Evolutionary conservation across 106 monocot species (phyloP).

Genomic region (Gastrodia elata): DNA sequence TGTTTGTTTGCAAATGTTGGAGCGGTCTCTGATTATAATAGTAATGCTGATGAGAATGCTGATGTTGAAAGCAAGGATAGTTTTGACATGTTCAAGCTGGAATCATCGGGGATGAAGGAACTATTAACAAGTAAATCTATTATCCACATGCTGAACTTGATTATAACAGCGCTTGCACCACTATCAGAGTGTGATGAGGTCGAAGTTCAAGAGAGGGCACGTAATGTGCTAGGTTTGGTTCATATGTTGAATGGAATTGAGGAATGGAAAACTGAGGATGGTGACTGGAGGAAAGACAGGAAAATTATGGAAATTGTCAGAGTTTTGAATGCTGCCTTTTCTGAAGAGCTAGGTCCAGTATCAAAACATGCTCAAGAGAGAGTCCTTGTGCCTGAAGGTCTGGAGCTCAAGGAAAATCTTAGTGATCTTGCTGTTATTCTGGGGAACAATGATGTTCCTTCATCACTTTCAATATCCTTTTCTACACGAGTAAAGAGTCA

Average conservation of each 20-base stretch:
- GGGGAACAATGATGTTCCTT: conserved; percentile 20
- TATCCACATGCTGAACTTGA: conserved; percentile 35
- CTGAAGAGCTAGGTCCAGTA: conserved; percentile 69
- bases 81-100: background rate
- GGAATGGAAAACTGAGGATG: conserved; percentile 20
- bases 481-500: conserved; percentile 18
- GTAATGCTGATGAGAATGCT: conserved; percentile 13
- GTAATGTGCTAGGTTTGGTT: conserved; percentile 68
- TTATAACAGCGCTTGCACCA: conserved; percentile 48
- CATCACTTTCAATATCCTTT: conserved; percentile 25
- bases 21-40: conserved; percentile 5
- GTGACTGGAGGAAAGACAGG: conserved; percentile 11
- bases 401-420: conserved; percentile 70
- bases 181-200: conserved; percentile 53
- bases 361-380: conserved; percentile 43
- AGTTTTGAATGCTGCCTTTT: conserved; percentile 32
- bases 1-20: conserved; percentile 31
- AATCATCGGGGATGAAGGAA: conserved; percentile 16
- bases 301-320: conserved; percentile 26
- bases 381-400: conserved; percentile 51
- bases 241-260: conserved; percentile 26
- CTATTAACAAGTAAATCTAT: conserved; percentile 28
- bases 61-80: conserved; percentile 13
- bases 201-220: conserved; percentile 68
- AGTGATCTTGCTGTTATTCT: conserved; percentile 41